A percentile compares a stretch with the other conserved stretches of the same genome.
These are phyloP conservation scores for Suhomyces tanzawaensis DNA, from an alignment of 805 yeast species.

Conservation along the genomic window DNA sequence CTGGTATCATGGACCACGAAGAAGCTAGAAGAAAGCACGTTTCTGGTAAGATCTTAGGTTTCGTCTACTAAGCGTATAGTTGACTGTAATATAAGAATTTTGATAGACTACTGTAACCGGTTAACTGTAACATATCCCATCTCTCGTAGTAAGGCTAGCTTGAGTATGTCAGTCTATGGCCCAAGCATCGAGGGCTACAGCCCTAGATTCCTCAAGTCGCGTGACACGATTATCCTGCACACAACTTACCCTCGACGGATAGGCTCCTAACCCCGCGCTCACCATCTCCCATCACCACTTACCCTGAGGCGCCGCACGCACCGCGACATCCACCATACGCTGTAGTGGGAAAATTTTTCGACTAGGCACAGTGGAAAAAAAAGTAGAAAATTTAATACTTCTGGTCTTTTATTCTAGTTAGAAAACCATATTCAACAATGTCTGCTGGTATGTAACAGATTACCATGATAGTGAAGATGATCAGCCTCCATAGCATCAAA, in stretches of 20 bases:
- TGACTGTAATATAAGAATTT: conserved; percentile 4
- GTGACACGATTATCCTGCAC: background rate
- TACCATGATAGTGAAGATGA: no score
- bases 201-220: background rate
- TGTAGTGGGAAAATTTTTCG: conserved; percentile 7
- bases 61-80: conserved; percentile 69
- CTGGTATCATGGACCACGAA: conserved; percentile 99
- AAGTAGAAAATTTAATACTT: conserved; percentile 8
- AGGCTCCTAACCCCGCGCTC: background rate
- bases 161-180: no score
- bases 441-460: conserved; percentile 19
- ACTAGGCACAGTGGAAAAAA: conserved; percentile 6
- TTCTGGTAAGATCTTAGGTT: conserved; percentile 97
- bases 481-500: no score
- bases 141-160: no score
- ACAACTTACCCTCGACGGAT: background rate
- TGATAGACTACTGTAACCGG: background rate
- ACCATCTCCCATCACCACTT: background rate
- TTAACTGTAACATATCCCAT: no score
- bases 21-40: conserved; percentile 99
- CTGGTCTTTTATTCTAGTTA: conserved; percentile 12
- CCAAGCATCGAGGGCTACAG: conserved; percentile 2
- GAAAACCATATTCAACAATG: conserved; percentile 14
- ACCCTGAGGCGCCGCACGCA: conserved; percentile 5
- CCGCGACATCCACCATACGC: background rate